A percentile compares a stretch with the other conserved stretches of the same genome.
Conservation (phyloP, 164 flowering plant species). For the Dillenia turbinata region DNA sequence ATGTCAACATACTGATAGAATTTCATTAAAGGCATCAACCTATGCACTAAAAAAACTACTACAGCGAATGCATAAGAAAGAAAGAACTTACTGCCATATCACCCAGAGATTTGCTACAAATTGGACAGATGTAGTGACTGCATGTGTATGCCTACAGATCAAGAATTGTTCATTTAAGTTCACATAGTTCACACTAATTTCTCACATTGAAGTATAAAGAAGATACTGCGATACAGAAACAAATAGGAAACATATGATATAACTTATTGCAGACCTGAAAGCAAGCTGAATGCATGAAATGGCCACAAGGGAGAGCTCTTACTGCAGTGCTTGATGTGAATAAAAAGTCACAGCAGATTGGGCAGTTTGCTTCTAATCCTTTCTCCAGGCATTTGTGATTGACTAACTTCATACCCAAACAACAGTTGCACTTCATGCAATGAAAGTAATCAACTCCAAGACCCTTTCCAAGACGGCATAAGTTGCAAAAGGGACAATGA, state of each 20-base stretch:
- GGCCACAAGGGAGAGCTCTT: slow-evolving; percentile 92
- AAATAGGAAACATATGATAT: neutral
- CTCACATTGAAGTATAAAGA: neutral
- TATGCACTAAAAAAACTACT: neutral
- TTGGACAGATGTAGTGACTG: slow-evolving; percentile 85
- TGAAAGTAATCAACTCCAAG: slow-evolving; percentile 91
- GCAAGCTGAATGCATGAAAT: slow-evolving; percentile 94
- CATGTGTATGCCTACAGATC: slow-evolving; percentile 69
- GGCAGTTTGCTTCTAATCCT: slow-evolving; percentile 86
- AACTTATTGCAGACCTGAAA: slow-evolving; percentile 50
- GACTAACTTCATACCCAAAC: slow-evolving; percentile 60
- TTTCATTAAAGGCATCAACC: too few relatives aligned
- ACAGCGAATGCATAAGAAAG: too few relatives aligned
- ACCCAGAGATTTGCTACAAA: slow-evolving; percentile 92
- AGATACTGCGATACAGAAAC: neutral
- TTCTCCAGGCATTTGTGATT: slow-evolving; percentile 91
- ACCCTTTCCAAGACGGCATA: slow-evolving; percentile 92
- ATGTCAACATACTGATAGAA: too few relatives aligned
- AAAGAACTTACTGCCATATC: slow-evolving; percentile 73
- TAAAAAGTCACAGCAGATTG: slow-evolving; percentile 86
- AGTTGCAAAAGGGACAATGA: slow-evolving; percentile 96
- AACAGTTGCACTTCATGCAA: slow-evolving; percentile 98
- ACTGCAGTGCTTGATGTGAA: slow-evolving; percentile 87
- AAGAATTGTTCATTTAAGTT: too few relatives aligned
- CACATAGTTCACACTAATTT: too few relatives aligned